Conservation (phyloP, 768 basidiomycete genomes). For the Phylloporus rhodoxanthus region DNA sequence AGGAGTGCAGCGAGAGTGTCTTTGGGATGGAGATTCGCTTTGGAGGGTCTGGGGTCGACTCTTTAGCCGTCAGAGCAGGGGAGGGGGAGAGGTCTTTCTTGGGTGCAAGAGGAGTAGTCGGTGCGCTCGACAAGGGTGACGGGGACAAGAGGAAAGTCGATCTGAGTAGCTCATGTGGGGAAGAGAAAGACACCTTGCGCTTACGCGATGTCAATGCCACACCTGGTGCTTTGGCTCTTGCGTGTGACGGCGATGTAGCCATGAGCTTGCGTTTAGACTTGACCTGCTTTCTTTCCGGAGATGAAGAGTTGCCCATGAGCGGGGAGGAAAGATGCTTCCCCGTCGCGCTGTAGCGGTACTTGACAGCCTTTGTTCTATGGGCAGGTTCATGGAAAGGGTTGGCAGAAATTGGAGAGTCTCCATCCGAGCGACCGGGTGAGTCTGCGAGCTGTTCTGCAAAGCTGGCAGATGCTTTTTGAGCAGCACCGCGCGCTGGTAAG, state of each 20-base stretch:
- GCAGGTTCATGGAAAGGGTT: conserved; percentile 25
- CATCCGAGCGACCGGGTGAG: conserved; percentile 23
- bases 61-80: conserved; percentile 6
- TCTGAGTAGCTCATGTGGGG: conserved; percentile 2
- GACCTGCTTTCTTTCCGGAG: conserved; percentile 22
- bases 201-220: conserved; percentile 22
- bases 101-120: conserved; percentile 10
- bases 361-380: conserved; percentile 22
- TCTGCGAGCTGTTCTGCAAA: conserved; percentile 31
- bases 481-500: conserved; percentile 31
- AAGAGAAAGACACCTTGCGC: conserved; percentile 20
- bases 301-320: conserved; percentile 28
- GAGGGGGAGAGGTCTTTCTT: conserved; percentile 15
- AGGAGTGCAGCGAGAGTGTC: conserved; percentile 9
- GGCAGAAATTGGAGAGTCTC: conserved; percentile 12
- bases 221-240: conserved; percentile 6
- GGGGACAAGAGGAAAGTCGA: conserved; percentile 15
- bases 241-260: conserved; percentile 11
- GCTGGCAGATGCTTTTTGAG: conserved; percentile 27
- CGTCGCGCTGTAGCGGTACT: conserved; percentile 30
- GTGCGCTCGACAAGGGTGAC: conserved; percentile 26
- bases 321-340: conserved; percentile 32
- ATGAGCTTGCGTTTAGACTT: conserved; percentile 4
- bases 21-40: conserved; percentile 10
- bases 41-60: not conserved